phyloP scores from a whole-genome alignment of 495 filamentous ascomycete genomes.

The Parachaetomium inaequale region DNA sequence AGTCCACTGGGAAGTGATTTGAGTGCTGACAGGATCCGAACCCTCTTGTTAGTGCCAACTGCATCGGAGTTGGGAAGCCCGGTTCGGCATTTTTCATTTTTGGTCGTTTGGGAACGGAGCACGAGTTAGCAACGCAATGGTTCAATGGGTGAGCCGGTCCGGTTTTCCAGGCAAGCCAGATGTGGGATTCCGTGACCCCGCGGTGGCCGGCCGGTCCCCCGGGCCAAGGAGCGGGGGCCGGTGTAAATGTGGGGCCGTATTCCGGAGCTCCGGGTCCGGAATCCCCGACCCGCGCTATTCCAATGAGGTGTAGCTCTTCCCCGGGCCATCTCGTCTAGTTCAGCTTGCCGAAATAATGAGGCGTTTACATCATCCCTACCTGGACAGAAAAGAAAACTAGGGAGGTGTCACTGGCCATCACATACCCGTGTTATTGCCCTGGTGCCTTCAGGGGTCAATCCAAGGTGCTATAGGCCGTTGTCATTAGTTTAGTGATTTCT shows the following conservation, averaged over 20 bases:
- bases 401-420: too few relatives aligned
- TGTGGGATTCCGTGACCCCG: neutral
- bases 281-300: neutral
- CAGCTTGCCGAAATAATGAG: too few relatives aligned
- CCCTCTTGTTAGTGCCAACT: neutral
- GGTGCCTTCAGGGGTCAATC: too few relatives aligned
- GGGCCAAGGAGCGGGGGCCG: neutral
- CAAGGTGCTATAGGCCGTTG: too few relatives aligned
- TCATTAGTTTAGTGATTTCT: too few relatives aligned
- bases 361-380: too few relatives aligned
- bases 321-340: neutral
- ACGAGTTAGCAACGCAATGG: neutral
- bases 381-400: too few relatives aligned
- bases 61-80: neutral
- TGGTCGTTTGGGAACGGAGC: neutral
- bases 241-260: neutral
- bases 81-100: neutral
- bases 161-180: neutral
- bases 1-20: neutral
- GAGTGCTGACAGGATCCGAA: neutral
- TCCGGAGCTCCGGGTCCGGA: neutral
- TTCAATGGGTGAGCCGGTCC: too few relatives aligned
- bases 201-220: neutral
- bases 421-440: too few relatives aligned
- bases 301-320: neutral